A percentile compares a stretch with the other conserved stretches of the same genome.
phyloP scores from a whole-genome alignment of 2,329 filamentous ascomycete species.

The Cercospora sp. region DNA sequence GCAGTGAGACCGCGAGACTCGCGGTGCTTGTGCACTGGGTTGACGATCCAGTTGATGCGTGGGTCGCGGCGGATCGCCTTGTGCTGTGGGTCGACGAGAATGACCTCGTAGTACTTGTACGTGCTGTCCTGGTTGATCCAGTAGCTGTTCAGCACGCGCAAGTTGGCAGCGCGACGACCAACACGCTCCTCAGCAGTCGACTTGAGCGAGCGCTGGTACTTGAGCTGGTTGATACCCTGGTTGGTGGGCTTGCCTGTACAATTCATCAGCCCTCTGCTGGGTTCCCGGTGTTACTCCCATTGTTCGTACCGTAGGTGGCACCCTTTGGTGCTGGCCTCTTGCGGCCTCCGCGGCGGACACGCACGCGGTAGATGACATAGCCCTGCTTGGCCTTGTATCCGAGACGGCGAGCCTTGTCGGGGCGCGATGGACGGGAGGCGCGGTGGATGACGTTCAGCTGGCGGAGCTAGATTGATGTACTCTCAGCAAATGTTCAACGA shows the following conservation, averaged over 20 bases:
- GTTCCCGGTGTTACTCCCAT: not conserved
- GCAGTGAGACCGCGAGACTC: conserved; percentile 95
- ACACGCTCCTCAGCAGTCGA: conserved; percentile 99
- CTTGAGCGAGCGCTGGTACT: conserved; percentile 99
- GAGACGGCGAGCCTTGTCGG: conserved; percentile 99
- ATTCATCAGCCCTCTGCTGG: conserved; percentile 29
- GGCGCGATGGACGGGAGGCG: conserved; percentile 94
- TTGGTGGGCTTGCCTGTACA: conserved; percentile 96
- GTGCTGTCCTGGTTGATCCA: conserved; percentile 99
- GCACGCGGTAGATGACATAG: conserved; percentile 99
- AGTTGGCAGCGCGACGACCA: conserved; percentile 96
- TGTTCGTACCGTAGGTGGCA: conserved; percentile 87
- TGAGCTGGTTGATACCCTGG: conserved; percentile 99
- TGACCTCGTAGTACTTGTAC: conserved; percentile 99
- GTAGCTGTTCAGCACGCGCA: conserved; percentile 99
- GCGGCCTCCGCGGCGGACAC: conserved; percentile 97
- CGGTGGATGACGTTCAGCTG: conserved; percentile 99
- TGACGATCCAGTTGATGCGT: conserved; percentile 99
- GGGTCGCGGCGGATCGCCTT: conserved; percentile 99
- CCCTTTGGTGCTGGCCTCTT: conserved; percentile 96
- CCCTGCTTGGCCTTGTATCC: conserved; percentile 99
- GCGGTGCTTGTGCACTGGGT: conserved; percentile 99
- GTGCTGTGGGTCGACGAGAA: conserved; percentile 99
- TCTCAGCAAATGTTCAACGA: conserved; percentile 99
- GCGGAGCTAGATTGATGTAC: conserved; percentile 99